Evolutionary conservation across 2,329 filamentous ascomycete genomes (phyloP).

Genomic region (Reticulascus tulasneorum): DNA sequence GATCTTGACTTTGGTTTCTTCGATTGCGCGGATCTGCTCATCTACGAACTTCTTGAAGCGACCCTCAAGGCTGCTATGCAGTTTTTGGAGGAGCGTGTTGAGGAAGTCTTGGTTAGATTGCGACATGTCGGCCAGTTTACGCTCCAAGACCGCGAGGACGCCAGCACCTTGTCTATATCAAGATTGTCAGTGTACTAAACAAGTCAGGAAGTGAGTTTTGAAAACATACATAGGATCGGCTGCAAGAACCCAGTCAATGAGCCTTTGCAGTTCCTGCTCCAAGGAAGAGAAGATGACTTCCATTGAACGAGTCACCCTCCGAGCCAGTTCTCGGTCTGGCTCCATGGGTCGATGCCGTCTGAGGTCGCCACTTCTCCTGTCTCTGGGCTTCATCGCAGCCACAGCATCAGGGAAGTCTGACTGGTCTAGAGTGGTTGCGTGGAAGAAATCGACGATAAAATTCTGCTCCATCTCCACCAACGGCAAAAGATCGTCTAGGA

Average conservation of each 20-base stretch:
- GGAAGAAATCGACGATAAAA: conserved; percentile 95
- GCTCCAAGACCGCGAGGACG: conserved; percentile 75
- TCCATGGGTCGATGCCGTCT: conserved; percentile 76
- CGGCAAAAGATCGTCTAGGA: conserved; percentile 76
- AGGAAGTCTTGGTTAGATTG: conserved; percentile 94
- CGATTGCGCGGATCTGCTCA: conserved; percentile 90
- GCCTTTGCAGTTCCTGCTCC: conserved; percentile 68
- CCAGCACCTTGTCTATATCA: conserved; percentile 75
- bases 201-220: neutral
- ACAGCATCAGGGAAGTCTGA: conserved; percentile 82
- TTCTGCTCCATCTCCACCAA: conserved; percentile 93
- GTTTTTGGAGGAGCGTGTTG: conserved; percentile 71
- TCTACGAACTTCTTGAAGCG: conserved; percentile 88
- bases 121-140: conserved; percentile 71
- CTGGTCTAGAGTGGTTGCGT: conserved; percentile 79
- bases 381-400: conserved; percentile 57
- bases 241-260: conserved; percentile 79
- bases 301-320: conserved; percentile 80
- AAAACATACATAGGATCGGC: conserved; percentile 73
- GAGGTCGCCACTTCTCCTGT: conserved; percentile 69
- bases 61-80: conserved; percentile 69
- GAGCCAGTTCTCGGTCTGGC: conserved; percentile 81
- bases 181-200: conserved; percentile 11
- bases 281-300: conserved; percentile 83
- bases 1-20: conserved; percentile 98